These are phyloP conservation scores for Choanephora cucurbitarum DNA, from an alignment of 371 early-diverging fungal species.

Conservation along the genomic window DNA sequence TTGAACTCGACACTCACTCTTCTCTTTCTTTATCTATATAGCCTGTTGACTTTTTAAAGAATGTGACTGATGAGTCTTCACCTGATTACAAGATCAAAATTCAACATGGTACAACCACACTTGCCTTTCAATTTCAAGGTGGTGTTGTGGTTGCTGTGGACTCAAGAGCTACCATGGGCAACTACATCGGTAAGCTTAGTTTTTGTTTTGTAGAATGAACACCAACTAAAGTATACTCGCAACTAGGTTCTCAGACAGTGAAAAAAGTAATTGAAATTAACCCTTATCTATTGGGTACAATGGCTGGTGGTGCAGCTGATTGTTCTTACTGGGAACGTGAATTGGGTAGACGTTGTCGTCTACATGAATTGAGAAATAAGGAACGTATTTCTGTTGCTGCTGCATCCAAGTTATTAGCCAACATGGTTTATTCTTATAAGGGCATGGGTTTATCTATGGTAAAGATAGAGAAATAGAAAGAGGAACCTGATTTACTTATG, in stretches of 20 bases:
- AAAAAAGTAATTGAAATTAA: constrained; percentile 99
- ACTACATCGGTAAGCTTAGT: constrained; percentile 71
- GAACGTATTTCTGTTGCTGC: constrained; percentile 98
- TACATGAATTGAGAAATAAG: constrained; percentile 97
- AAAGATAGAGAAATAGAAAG: constrained; percentile 5
- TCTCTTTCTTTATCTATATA: constrained; percentile 23
- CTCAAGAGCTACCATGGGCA: constrained; percentile 98
- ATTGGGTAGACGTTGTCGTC: constrained; percentile 94
- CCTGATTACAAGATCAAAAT: constrained; percentile 78
- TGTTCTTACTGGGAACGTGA: constrained; percentile 99
- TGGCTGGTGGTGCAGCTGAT: constrained; percentile 99
- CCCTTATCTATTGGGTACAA: constrained; percentile 98
- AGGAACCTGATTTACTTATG: too few relatives aligned
- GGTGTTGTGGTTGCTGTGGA: constrained; percentile 99
- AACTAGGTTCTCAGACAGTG: constrained; percentile 96
- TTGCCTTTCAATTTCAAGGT: constrained; percentile 97
- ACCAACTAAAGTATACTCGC: too few relatives aligned
- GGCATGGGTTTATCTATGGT: constrained; percentile 99
- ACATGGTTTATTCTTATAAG: constrained; percentile 97
- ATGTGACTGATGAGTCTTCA: constrained; percentile 60
- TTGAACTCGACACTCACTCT: background rate
- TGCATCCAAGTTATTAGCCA: constrained; percentile 97
- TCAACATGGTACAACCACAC: constrained; percentile 99
- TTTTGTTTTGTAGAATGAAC: background rate
- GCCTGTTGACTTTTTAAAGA: constrained; percentile 68